Conservation (phyloP, 352 stramenopile genomes). For the Phytopythium boreale region DNA sequence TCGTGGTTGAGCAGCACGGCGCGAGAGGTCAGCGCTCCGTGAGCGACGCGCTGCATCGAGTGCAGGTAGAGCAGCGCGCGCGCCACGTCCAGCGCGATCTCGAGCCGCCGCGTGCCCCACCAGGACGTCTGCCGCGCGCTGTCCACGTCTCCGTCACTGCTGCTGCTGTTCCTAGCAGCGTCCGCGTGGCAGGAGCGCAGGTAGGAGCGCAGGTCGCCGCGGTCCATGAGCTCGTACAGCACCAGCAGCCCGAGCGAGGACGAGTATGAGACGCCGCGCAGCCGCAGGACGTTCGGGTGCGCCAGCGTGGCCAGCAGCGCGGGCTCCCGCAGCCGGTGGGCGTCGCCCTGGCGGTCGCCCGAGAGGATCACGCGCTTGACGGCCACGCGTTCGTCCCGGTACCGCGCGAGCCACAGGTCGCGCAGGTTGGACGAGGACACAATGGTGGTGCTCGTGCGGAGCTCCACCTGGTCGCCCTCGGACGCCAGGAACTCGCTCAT, state of each 20-base stretch:
- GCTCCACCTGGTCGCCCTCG: slow-evolving; percentile 7
- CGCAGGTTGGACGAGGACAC: background rate
- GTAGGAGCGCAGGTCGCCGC: slow-evolving; percentile 9
- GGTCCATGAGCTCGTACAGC: slow-evolving; percentile 48
- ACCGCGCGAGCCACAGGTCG: slow-evolving; percentile 49
- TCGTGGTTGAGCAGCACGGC: slow-evolving; percentile 55
- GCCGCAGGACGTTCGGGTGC: slow-evolving; percentile 56
- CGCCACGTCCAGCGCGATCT: slow-evolving; percentile 57
- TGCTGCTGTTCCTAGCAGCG: slow-evolving; percentile 55
- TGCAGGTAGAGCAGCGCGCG: slow-evolving; percentile 66
- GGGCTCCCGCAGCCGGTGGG: slow-evolving; percentile 5
- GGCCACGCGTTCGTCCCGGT: slow-evolving; percentile 36
- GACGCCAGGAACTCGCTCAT: background rate
- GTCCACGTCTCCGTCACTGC: slow-evolving; percentile 27
- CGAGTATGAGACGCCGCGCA: slow-evolving; percentile 53
- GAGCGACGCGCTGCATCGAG: slow-evolving; percentile 46
- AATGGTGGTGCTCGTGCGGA: background rate
- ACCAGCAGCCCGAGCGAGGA: slow-evolving; percentile 61
- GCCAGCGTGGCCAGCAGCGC: slow-evolving; percentile 4
- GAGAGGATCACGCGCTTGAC: slow-evolving; percentile 10
- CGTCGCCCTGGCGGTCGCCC: slow-evolving; percentile 8
- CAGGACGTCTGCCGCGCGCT: slow-evolving; percentile 15
- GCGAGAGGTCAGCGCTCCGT: slow-evolving; percentile 57
- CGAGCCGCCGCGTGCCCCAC: slow-evolving; percentile 45
- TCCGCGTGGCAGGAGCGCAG: slow-evolving; percentile 14